Conservation (phyloP, 169 alveolate species). For the Cryptosporidium sp. region DNA sequence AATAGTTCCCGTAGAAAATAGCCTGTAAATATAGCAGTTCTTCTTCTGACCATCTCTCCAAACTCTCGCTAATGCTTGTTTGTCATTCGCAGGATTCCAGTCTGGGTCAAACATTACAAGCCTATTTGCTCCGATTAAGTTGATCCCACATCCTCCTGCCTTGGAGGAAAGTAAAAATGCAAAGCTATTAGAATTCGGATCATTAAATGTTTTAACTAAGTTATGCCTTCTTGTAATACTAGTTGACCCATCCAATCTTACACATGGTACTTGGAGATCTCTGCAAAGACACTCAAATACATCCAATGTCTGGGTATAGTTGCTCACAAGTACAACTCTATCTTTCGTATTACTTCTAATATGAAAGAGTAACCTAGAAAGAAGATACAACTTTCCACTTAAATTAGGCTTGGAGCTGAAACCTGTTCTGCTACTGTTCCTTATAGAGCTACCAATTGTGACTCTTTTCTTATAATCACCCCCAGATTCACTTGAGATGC, state of each 20-base stretch:
- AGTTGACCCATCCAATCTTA: slow-evolving; percentile 92
- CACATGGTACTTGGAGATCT: slow-evolving; percentile 86
- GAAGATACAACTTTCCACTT: slow-evolving; percentile 56
- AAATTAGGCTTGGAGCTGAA: slow-evolving; percentile 45
- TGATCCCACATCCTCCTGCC: slow-evolving; percentile 99
- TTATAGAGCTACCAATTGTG: background rate
- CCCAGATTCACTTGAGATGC: background rate
- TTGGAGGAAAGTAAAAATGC: slow-evolving; percentile 94
- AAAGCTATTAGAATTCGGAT: slow-evolving; percentile 87
- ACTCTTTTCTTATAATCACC: slow-evolving; percentile 16
- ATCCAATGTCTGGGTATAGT: slow-evolving; percentile 92
- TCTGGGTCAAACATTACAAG: slow-evolving; percentile 97
- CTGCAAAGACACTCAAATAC: slow-evolving; percentile 87
- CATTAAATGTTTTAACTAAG: slow-evolving; percentile 88
- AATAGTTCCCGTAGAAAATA: slow-evolving; percentile 96
- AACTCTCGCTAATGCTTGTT: slow-evolving; percentile 96
- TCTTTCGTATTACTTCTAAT: slow-evolving; percentile 85
- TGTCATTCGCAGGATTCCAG: slow-evolving; percentile 99
- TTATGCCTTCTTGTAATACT: slow-evolving; percentile 87
- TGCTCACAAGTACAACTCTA: slow-evolving; percentile 90
- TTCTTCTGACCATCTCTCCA: slow-evolving; percentile 98
- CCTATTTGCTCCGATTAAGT: slow-evolving; percentile 96
- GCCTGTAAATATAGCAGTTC: slow-evolving; percentile 94
- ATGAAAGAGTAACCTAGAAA: slow-evolving; percentile 80
- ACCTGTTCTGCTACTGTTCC: slow-evolving; percentile 46